Evolutionary conservation across 371 early-diverging fungal genomes (phyloP).

Genomic region (Saksenaea oblongispora): DNA sequence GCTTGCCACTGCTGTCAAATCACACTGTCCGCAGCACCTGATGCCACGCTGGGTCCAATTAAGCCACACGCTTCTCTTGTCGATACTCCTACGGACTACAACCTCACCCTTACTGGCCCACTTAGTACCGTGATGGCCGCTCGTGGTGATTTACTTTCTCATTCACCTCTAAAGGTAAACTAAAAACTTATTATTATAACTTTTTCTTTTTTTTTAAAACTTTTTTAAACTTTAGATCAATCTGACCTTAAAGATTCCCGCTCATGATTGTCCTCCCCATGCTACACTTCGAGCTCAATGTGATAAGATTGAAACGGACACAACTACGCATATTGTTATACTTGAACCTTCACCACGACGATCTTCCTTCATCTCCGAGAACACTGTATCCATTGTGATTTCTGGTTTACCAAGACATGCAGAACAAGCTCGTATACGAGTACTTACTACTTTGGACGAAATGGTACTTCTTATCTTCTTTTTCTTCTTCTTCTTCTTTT

Average conservation of each 20-base stretch:
- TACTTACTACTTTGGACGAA: constrained; percentile 46
- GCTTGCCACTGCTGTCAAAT: constrained; percentile 24
- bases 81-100: constrained; percentile 43
- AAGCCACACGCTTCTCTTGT: constrained; percentile 38
- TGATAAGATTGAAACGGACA: constrained; percentile 43
- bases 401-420: constrained; percentile 45
- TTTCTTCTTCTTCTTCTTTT: constrained; percentile 2
- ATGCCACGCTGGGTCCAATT: constrained; percentile 18
- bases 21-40: constrained; percentile 22
- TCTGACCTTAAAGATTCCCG: constrained; percentile 42
- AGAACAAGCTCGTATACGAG: constrained; percentile 40
- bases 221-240: constrained; percentile 30
- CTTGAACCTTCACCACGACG: constrained; percentile 27
- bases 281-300: constrained; percentile 18
- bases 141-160: constrained; percentile 42
- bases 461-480: background rate
- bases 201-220: constrained; percentile 4
- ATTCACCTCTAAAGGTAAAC: constrained; percentile 43
- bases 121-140: constrained; percentile 40
- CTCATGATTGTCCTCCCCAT: constrained; percentile 33
- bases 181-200: constrained; percentile 11
- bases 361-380: constrained; percentile 40
- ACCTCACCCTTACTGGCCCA: constrained; percentile 45
- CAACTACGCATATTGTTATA: constrained; percentile 32
- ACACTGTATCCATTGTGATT: constrained; percentile 37